These are phyloP conservation scores for Lactarius tabidus DNA, from an alignment of 768 basidiomycete genomes.

Conservation along the genomic window DNA sequence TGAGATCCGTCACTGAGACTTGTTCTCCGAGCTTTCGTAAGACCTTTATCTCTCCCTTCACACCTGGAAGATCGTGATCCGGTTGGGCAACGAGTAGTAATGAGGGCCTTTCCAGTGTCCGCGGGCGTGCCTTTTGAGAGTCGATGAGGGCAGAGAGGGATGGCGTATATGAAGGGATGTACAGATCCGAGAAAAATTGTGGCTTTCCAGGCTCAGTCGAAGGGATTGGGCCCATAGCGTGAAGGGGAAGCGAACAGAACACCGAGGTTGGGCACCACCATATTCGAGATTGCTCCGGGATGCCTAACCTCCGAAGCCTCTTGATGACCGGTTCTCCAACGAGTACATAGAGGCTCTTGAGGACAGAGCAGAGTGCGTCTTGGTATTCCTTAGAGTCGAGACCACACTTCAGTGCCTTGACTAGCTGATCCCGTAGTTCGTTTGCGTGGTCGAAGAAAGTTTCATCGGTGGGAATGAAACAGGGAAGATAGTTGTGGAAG, in stretches of 20 bases:
- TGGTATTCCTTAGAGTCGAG: too few relatives aligned
- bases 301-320: not conserved
- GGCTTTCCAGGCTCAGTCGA: not conserved
- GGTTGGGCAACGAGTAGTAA: constrained; percentile 9
- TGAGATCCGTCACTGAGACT: not conserved
- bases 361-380: too few relatives aligned
- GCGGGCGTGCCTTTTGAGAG: not conserved
- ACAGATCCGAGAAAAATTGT: constrained; percentile 13
- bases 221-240: constrained; percentile 21
- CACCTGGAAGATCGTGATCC: not conserved
- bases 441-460: too few relatives aligned
- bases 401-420: too few relatives aligned
- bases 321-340: too few relatives aligned
- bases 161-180: not conserved
- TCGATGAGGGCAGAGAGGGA: not conserved
- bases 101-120: not conserved
- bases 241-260: constrained; percentile 20
- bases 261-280: not conserved
- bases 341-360: too few relatives aligned
- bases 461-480: too few relatives aligned
- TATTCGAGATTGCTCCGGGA: not conserved
- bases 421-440: too few relatives aligned
- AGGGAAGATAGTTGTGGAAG: too few relatives aligned
- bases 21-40: not conserved
- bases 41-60: constrained; percentile 3